Percentiles rank a stretch among this genome's conserved stretches.
These are phyloP conservation scores for Paratinospora sagittata DNA, from an alignment of 164 flowering plant species.

Conservation along the genomic window DNA sequence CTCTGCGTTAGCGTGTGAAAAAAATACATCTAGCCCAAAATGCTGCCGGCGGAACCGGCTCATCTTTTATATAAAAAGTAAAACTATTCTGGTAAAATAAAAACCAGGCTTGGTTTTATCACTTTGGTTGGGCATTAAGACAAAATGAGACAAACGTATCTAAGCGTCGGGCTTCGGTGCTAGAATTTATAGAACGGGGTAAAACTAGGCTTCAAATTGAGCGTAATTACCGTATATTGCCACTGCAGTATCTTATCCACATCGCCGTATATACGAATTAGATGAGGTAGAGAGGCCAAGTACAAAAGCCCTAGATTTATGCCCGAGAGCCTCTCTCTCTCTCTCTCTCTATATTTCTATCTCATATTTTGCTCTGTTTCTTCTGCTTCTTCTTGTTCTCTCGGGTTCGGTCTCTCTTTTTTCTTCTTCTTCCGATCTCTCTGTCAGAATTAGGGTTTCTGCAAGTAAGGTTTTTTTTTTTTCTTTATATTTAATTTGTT, in stretches of 20 bases:
- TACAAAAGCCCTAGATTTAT: constrained; percentile 17
- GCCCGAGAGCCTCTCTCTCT: neutral
- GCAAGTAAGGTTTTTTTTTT: neutral
- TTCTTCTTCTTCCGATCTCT: constrained; percentile 6
- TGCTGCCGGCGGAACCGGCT: too few species aligned
- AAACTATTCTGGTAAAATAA: neutral
- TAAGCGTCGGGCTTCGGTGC: too few species aligned
- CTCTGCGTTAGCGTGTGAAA: too few species aligned
- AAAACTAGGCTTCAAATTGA: neutral
- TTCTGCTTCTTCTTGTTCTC: too few species aligned
- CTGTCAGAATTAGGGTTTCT: constrained; percentile 8
- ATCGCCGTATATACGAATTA: constrained; percentile 5
- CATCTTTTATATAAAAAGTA: neutral
- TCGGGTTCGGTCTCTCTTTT: constrained; percentile 1
- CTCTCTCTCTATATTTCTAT: constrained; percentile 4
- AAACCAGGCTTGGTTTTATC: neutral
- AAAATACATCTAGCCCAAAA: too few species aligned
- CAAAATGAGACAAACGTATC: neutral
- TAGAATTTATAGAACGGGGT: too few species aligned
- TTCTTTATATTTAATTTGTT: too few species aligned
- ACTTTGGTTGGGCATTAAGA: neutral
- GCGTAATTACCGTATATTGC: constrained; percentile 12
- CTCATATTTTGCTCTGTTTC: neutral
- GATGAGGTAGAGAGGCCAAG: neutral
- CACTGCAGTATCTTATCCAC: constrained; percentile 10